These are phyloP conservation scores for Amaranthus tricolor DNA, from an alignment of 179 eudicot genomes.

Conservation along the genomic window DNA sequence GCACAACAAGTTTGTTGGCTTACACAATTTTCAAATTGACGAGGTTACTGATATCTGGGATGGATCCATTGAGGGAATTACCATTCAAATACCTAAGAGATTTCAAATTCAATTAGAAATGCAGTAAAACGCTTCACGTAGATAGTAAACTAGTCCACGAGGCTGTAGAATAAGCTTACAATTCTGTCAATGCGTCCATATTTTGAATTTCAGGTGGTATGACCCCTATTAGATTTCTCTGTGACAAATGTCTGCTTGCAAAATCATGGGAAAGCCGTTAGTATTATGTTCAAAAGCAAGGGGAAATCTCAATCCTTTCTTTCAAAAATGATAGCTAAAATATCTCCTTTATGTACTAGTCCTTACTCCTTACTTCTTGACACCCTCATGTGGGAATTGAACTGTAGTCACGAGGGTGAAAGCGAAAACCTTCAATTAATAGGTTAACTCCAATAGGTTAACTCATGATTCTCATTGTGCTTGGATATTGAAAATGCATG, in stretches of 20 bases:
- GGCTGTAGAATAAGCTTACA: constrained; percentile 51
- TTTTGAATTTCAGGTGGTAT: constrained; percentile 70
- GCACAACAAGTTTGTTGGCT: constrained; percentile 30
- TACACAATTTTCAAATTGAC: constrained; percentile 66
- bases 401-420: too few relatives aligned
- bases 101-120: neutral
- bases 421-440: too few relatives aligned
- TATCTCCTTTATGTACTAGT: neutral
- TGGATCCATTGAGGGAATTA: constrained; percentile 66
- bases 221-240: constrained; percentile 63
- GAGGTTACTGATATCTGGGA: constrained; percentile 83
- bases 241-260: constrained; percentile 60
- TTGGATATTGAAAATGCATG: neutral
- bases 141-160: neutral
- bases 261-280: constrained; percentile 20
- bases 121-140: neutral
- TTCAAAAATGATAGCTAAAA: too few relatives aligned
- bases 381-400: neutral
- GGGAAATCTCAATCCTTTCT: neutral
- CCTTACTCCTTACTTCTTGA: neutral
- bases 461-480: neutral
- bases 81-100: constrained; percentile 79
- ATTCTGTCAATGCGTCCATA: constrained; percentile 73
- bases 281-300: constrained; percentile 7
- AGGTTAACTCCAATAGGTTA: neutral